phyloP scores from a whole-genome alignment of 768 basidiomycete genomes.

The Rhodotorula toruloides region DNA sequence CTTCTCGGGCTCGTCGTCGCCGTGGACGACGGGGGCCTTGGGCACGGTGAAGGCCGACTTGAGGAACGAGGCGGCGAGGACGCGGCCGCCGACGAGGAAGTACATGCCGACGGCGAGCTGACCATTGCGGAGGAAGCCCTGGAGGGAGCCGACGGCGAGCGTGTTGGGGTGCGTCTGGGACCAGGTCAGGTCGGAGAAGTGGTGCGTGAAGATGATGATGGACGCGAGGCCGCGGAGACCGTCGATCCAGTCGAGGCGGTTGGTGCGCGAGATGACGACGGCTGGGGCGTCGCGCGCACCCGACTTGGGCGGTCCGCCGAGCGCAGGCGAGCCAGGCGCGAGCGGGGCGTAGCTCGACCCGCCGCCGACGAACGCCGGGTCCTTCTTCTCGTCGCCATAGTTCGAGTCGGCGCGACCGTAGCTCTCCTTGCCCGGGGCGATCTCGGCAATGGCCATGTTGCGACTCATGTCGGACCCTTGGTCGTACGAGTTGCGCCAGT shows the following conservation, averaged over 20 bases:
- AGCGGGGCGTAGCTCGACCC: conserved; percentile 36
- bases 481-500: conserved; percentile 43
- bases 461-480: conserved; percentile 39
- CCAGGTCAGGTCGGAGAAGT: conserved; percentile 44
- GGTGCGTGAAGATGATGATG: conserved; percentile 46
- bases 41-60: conserved; percentile 43
- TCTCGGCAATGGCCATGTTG: conserved; percentile 36
- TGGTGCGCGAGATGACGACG: conserved; percentile 41
- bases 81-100: conserved; percentile 45
- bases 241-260: conserved; percentile 45
- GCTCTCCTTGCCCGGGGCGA: conserved; percentile 40
- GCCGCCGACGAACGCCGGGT: conserved; percentile 22
- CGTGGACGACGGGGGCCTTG: conserved; percentile 44
- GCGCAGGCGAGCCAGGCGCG: conserved; percentile 39
- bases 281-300: conserved; percentile 25
- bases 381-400: conserved; percentile 36
- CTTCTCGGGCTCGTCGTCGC: conserved; percentile 43
- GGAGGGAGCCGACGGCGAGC: conserved; percentile 37
- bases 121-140: conserved; percentile 43
- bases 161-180: conserved; percentile 39
- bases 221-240: conserved; percentile 44
- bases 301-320: conserved; percentile 26
- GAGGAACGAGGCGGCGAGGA: conserved; percentile 44
- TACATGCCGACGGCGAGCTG: conserved; percentile 45
- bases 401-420: conserved; percentile 29